Conservation (phyloP, 1,139 yeast species). For the Magnusiomyces sp. region DNA sequence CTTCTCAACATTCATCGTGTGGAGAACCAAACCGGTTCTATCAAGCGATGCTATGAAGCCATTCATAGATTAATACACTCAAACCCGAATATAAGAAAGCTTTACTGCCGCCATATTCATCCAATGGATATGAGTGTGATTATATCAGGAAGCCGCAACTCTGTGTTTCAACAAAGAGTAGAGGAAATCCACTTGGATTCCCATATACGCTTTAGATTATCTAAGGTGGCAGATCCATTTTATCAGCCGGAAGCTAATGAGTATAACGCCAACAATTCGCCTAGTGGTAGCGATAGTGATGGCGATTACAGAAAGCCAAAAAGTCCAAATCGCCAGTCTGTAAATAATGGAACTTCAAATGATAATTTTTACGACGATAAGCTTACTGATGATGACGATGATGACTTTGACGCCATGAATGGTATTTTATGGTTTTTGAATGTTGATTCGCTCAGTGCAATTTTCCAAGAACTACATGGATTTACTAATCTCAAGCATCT, state of each 20-base stretch:
- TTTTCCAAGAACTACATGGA: neutral
- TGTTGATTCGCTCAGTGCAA: neutral
- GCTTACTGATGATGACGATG: neutral
- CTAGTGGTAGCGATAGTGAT: too few species aligned
- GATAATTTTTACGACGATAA: neutral
- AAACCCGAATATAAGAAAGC: neutral
- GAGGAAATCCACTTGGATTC: neutral
- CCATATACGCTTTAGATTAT: neutral
- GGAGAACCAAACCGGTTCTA: neutral
- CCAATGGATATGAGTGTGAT: constrained; percentile 2
- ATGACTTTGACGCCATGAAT: neutral
- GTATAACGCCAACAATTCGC: too few species aligned
- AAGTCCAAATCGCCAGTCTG: too few species aligned
- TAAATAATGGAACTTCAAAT: neutral
- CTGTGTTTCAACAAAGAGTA: neutral
- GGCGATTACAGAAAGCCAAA: too few species aligned
- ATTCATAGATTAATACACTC: neutral
- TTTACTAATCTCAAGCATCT: neutral
- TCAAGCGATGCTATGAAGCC: neutral
- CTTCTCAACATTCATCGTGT: neutral
- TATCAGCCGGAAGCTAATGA: too few species aligned
- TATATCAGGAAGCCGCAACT: neutral
- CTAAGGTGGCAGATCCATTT: neutral
- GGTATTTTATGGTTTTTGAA: constrained; percentile 1
- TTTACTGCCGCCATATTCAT: neutral